Percentiles rank a stretch among this genome's conserved stretches.
Conservation (phyloP, 306 rosid genomes). For the Delonix regia region DNA sequence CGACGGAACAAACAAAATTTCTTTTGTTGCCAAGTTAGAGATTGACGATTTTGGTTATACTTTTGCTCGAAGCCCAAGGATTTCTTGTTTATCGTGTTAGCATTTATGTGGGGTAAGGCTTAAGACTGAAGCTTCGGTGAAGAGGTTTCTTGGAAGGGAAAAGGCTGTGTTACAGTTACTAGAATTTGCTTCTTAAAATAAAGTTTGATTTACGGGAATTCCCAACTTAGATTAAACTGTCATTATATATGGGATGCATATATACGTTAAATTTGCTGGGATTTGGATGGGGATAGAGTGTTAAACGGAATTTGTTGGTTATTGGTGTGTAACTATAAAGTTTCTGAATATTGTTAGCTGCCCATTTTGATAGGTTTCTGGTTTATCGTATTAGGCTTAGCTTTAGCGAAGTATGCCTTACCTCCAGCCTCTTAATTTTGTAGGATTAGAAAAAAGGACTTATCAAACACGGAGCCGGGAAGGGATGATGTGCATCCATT, state of each 20-base stretch:
- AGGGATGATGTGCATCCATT: neutral
- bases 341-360: neutral
- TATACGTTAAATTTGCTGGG: neutral
- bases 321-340: neutral
- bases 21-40: neutral
- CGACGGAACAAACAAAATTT: neutral
- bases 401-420: neutral
- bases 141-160: neutral
- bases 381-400: neutral
- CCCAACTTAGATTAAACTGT: neutral
- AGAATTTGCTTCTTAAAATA: neutral
- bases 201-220: neutral
- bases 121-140: neutral
- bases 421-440: neutral
- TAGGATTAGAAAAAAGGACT: neutral
- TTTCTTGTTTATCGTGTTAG: neutral
- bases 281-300: constrained; percentile 7
- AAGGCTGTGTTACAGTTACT: neutral
- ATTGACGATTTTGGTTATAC: neutral
- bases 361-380: constrained; percentile 20
- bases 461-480: neutral
- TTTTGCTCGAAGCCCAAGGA: neutral
- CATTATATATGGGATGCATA: neutral
- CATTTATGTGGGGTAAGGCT: neutral
- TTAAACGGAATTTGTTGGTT: neutral